phyloP scores from a whole-genome alignment of 78 protist genomes.

The Guillardia theta region DNA sequence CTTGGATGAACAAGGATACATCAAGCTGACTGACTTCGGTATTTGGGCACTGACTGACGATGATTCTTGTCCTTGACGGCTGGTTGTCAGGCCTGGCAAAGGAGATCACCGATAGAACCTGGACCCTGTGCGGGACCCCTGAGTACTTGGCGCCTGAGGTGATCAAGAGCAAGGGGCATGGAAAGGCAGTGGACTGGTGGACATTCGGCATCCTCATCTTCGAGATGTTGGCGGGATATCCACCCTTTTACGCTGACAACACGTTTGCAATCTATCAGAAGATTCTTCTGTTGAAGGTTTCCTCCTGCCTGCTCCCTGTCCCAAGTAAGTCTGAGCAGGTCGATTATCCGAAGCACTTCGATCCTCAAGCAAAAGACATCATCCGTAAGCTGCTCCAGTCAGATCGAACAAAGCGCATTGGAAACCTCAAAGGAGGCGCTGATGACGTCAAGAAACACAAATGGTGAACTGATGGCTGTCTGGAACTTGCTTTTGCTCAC shows the following conservation, averaged over 20 bases:
- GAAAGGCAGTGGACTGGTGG: slow-evolving; percentile 94
- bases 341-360: slow-evolving; percentile 84
- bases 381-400: slow-evolving; percentile 76
- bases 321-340: neutral
- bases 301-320: neutral
- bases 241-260: slow-evolving; percentile 91
- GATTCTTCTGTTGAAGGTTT: slow-evolving; percentile 76
- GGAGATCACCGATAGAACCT: slow-evolving; percentile 77
- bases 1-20: slow-evolving; percentile 64
- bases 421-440: slow-evolving; percentile 75
- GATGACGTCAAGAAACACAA: slow-evolving; percentile 87
- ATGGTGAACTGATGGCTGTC: slow-evolving; percentile 27
- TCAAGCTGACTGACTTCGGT: slow-evolving; percentile 83
- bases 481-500: neutral
- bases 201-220: neutral
- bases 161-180: slow-evolving; percentile 84
- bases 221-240: slow-evolving; percentile 52
- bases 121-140: slow-evolving; percentile 93
- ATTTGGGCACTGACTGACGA: neutral
- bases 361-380: slow-evolving; percentile 79
- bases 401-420: slow-evolving; percentile 88
- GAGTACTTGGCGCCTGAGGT: slow-evolving; percentile 92
- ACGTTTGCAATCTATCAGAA: slow-evolving; percentile 85
- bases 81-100: slow-evolving; percentile 71
- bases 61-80: slow-evolving; percentile 1